phyloP scores from a whole-genome alignment of 192 early-diverging fungal species.

The Podila horticola region DNA sequence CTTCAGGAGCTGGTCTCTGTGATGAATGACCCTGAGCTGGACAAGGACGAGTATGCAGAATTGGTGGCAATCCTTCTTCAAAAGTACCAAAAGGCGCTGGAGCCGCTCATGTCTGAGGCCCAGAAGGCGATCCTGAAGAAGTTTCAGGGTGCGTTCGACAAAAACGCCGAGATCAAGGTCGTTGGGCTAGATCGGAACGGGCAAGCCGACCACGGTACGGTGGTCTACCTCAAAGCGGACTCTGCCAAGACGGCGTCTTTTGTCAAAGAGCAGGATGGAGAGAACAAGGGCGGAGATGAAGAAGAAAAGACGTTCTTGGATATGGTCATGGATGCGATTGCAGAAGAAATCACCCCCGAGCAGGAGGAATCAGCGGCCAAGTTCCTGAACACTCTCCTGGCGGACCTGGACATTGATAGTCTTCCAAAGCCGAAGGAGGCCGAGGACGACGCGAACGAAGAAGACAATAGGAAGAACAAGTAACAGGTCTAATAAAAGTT shows the following conservation, averaged over 20 bases:
- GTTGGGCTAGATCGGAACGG: background rate
- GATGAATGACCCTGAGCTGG: too few species aligned
- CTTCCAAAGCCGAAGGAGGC: background rate
- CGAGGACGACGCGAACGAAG: background rate
- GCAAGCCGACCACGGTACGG: background rate
- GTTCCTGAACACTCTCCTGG: too few species aligned
- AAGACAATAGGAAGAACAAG: too few species aligned
- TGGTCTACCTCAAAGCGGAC: background rate
- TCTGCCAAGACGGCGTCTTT: background rate
- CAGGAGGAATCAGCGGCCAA: too few species aligned
- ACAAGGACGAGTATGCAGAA: background rate
- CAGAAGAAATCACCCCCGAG: too few species aligned
- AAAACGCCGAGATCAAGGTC: background rate
- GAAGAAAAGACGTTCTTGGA: background rate
- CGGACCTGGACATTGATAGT: too few species aligned
- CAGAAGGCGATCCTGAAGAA: background rate
- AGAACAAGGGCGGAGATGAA: background rate
- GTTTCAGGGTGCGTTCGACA: background rate
- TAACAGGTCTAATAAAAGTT: too few species aligned
- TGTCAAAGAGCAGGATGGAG: background rate
- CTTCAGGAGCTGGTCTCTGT: too few species aligned
- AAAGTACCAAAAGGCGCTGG: background rate
- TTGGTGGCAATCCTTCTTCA: background rate
- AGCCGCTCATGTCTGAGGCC: conserved; percentile 6
- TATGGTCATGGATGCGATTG: too few species aligned